Percentiles rank a stretch among this genome's conserved stretches.
Conservation (phyloP, 345 rosid genomes). For the Litchi chinensis region DNA sequence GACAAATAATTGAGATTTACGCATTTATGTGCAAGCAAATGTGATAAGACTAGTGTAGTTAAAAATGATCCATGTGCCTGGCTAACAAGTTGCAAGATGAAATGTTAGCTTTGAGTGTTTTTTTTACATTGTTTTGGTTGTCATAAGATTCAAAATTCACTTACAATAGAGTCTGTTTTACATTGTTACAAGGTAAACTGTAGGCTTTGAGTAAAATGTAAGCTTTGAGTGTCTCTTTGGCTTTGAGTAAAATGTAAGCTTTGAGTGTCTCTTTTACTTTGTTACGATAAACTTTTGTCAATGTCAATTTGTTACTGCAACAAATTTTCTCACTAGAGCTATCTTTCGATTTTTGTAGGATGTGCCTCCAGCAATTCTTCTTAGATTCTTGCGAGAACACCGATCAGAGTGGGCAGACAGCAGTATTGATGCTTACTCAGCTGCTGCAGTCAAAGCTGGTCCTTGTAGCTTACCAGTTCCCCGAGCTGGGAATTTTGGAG, state of each 20-base stretch:
- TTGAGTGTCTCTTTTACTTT: no score
- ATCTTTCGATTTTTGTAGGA: slow-evolving; percentile 47
- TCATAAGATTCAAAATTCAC: no score
- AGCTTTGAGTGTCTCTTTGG: no score
- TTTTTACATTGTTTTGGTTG: no score
- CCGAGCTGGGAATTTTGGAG: slow-evolving; percentile 80
- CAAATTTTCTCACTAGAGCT: not conserved
- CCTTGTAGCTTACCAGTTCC: slow-evolving; percentile 81
- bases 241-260: no score
- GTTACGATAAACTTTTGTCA: no score
- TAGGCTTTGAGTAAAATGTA: no score
- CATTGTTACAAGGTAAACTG: no score
- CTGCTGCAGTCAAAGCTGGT: slow-evolving; percentile 87
- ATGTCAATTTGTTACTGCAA: no score
- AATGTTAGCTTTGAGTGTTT: not conserved
- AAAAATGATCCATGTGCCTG: not conserved
- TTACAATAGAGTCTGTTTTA: no score
- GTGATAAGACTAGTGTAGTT: not conserved
- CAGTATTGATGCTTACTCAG: slow-evolving; percentile 88
- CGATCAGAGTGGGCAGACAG: slow-evolving; percentile 99
- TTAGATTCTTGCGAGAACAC: slow-evolving; percentile 91
- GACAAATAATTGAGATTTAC: no score
- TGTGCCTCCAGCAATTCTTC: slow-evolving; percentile 93
- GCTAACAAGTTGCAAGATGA: not conserved
- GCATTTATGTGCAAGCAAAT: no score